phyloP scores from a whole-genome alignment of 1,284 basidiomycete genomes.

The Exobasidium cylindrosporum region DNA sequence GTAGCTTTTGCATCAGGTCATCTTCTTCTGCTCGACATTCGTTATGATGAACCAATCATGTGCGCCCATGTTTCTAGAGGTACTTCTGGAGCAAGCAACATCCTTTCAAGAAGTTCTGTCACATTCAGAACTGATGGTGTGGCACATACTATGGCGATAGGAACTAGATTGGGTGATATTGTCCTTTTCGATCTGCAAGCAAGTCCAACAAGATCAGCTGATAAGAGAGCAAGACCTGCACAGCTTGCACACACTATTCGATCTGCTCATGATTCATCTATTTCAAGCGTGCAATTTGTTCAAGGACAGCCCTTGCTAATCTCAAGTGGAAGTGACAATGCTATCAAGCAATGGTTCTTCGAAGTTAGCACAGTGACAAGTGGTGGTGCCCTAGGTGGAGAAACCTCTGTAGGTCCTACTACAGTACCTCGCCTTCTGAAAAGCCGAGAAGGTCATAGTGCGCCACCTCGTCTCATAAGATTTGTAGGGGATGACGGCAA shows the following conservation, averaged over 20 bases:
- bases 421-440: conserved; percentile 68
- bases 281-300: conserved; percentile 46
- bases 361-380: conserved; percentile 63
- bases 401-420: conserved; percentile 1
- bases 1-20: conserved; percentile 84
- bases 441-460: conserved; percentile 84
- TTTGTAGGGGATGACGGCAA: conserved; percentile 97
- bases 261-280: conserved; percentile 43
- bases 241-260: conserved; percentile 48
- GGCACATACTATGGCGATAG: conserved; percentile 49
- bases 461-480: conserved; percentile 84
- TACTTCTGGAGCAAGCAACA: conserved; percentile 66
- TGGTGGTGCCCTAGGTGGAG: conserved; percentile 51
- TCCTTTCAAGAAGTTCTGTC: conserved; percentile 63
- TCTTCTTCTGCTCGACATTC: conserved; percentile 82
- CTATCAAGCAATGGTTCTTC: conserved; percentile 81
- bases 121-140: conserved; percentile 80
- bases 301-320: conserved; percentile 43
- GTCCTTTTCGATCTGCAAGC: conserved; percentile 50
- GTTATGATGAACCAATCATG: conserved; percentile 74
- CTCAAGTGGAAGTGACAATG: conserved; percentile 48
- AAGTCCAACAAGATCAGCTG: background rate
- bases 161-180: conserved; percentile 44
- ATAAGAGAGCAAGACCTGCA: conserved; percentile 3
- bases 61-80: conserved; percentile 7